Evolutionary conservation across 257 asterid genomes (phyloP), one percentile per base, ranked within the genome.

Genomic region (Perilla frutescens): DNA sequence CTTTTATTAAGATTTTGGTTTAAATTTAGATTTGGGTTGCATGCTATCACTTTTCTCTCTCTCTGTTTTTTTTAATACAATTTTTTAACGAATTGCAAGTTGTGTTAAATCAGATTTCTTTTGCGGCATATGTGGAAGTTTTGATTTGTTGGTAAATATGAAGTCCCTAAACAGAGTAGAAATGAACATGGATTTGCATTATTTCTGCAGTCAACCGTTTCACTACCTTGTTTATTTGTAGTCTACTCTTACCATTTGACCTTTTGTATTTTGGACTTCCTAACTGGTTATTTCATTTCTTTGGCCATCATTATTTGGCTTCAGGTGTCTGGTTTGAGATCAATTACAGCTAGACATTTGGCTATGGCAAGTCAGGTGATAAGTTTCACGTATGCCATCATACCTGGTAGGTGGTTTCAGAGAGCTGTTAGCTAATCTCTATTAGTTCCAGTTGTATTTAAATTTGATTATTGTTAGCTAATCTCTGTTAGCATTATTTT

Each of bases 351-450:
- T 71, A 90, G 95, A 84, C 97, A 94, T 86, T 81, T 94, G 84
- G 99, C 98, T 72, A 84, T 94, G 96, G 96, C 99, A 68, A 94
- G 99, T 82, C 99, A 94, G 81, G 98, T 90, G 75, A 89, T 94
- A 77, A 90, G 97, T 81, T 91, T 91, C 82, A 81, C 91, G 67
- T 90, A 88, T 73, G 93, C 87, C 75, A 71, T 91, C 66, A 87
- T 94, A 73, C 97, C 99, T 68, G 99, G 99, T 94, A 86, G 54
- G 97, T 89, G 73, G 80, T 81, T 59, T 15, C 76, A 20, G 54
- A 41, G 39, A 50, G 62, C 62, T 44, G 44, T 44, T 59, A 9
- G 51, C 29, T 57, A 37, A 29, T 49, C 53, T 48, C 55, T 48
- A 44, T 20, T 70, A 26, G 4, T 62, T 62, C 67, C 36, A 49